A percentile compares a stretch with the other conserved stretches of the same genome.
Evolutionary conservation across 371 early-diverging fungal genomes (phyloP).

Genomic region (Ecytonucleospora hepatopenaei): DNA sequence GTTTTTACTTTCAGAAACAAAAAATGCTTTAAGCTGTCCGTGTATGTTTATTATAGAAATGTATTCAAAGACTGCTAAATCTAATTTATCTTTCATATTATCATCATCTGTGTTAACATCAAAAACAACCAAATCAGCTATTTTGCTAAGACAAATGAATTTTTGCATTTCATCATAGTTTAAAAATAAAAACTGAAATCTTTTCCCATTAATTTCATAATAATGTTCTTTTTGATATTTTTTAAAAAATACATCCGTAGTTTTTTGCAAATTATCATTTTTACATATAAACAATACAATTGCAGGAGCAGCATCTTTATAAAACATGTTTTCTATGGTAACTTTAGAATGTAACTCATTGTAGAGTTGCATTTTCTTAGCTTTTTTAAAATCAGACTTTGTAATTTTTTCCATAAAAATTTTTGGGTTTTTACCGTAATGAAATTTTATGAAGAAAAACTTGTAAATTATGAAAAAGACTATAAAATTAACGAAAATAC

Average conservation of each 20-base stretch:
- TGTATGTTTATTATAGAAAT: conserved; percentile 85
- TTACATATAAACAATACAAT: conserved; percentile 48
- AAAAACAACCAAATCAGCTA: conserved; percentile 84
- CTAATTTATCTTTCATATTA: conserved; percentile 87
- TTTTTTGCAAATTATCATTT: background rate
- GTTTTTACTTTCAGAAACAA: conserved; percentile 8
- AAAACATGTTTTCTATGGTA: conserved; percentile 44
- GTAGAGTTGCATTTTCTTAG: background rate
- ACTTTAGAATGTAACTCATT: conserved; percentile 18
- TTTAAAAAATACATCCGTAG: background rate
- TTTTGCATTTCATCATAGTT: conserved; percentile 67
- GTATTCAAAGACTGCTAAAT: conserved; percentile 98
- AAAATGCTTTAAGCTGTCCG: conserved; percentile 75
- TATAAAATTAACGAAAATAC: background rate
- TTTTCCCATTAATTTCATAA: conserved; percentile 42
- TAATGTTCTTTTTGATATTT: background rate
- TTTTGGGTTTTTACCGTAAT: no score
- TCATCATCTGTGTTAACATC: no score
- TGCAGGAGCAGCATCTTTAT: conserved; percentile 48
- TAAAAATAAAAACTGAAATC: conserved; percentile 43
- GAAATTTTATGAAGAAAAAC: background rate
- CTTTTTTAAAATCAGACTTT: background rate
- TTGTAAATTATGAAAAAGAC: background rate
- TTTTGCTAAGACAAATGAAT: conserved; percentile 88
- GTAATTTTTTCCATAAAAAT: background rate